A percentile compares a stretch with the other conserved stretches of the same genome.
These are phyloP conservation scores for Leucosporidium scottii DNA, from an alignment of 768 basidiomycete species.

Conservation along the genomic window DNA sequence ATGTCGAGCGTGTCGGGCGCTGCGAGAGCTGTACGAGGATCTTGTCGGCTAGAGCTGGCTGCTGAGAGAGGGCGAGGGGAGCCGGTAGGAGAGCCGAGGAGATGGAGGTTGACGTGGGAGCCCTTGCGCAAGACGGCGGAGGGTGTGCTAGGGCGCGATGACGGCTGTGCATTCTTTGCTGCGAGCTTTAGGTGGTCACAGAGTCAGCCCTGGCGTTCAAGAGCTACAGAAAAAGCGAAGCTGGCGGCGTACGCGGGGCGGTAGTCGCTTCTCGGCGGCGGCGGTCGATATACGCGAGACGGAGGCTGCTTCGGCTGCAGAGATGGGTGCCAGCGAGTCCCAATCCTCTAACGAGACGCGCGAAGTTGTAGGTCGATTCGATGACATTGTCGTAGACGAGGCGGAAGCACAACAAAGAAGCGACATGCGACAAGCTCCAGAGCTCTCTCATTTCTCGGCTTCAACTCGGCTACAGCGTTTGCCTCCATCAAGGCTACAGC, in stretches of 20 bases:
- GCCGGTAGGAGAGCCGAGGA: neutral
- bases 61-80: neutral
- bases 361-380: conserved; percentile 2
- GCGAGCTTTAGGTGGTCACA: too few species aligned
- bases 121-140: neutral
- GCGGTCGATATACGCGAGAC: conserved; percentile 58
- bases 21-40: neutral
- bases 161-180: neutral
- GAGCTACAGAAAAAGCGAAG: too few species aligned
- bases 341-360: conserved; percentile 65
- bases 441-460: too few species aligned
- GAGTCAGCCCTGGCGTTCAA: too few species aligned
- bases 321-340: conserved; percentile 73
- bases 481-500: too few species aligned
- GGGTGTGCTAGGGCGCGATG: neutral
- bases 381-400: neutral
- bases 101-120: neutral
- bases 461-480: too few species aligned
- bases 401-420: too few species aligned
- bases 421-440: too few species aligned
- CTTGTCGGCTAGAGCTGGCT: neutral
- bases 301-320: conserved; percentile 61
- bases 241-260: conserved; percentile 57
- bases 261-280: conserved; percentile 57
- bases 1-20: neutral